Base-by-base conservation (phyloP, 441 rosid genomes). In the Dalechampia spathulata region DNA sequence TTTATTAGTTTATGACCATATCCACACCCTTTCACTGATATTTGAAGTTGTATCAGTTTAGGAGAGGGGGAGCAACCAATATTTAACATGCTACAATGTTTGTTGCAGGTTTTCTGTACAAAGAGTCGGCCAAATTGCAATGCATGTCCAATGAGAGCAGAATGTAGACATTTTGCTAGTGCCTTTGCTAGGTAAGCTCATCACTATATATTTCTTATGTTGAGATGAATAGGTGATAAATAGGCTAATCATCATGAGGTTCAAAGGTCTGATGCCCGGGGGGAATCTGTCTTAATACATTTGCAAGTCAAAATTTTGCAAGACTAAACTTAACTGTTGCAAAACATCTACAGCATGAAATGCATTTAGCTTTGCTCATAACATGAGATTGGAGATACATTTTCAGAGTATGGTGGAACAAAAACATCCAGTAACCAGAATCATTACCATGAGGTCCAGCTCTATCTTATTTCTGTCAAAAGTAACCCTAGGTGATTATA, bases 101-200 rank as follows among this genome's bases (percentile, higher is more conserved):
- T 52, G 51, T n/a, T 79, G 76, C 87, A 94, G 99, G 99, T 90
- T 15, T 94, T 90, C 65, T 94, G 99, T 75, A 90, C 98, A 38
- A 94, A 94, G 78, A 90, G 68, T 61, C 84, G 68, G 64, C 99
- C 99, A 56, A 94, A 90, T 61, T 94, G 99, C 80, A 94, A 94
- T 72, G 98, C 96, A 45, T 94, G 99, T 63, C 99, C 99, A 48
- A 84, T 94, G 96, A 79, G 95, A 78, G 90, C 93, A 66, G 98
- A 90, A 55, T 94, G 99, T 82, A 83, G 96, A 69, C 99, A 94
- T 68, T 94, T 87, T 72, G 98, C 99, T 39, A 94, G 99, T 77
- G 99, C 99, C 56, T 94, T 83, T 82, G 87, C 99, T 67, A 94
- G 99, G 99, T 90, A 59, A 66, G 78, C 66, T 36, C 65, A 52